Conservation (phyloP, 768 basidiomycete species). For the Boletus rubropictus region DNA sequence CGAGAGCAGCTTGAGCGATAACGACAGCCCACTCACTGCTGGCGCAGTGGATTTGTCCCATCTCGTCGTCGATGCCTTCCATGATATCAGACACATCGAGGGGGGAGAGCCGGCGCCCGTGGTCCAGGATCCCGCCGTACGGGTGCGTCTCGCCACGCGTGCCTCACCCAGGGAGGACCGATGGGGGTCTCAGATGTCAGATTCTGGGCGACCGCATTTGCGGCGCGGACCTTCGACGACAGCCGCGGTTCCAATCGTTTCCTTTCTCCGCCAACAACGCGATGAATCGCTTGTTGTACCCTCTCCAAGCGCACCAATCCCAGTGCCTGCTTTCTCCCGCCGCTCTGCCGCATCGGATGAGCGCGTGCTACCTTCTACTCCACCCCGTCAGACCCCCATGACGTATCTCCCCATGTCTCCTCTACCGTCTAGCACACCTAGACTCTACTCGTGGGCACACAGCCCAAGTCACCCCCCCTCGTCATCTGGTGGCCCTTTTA, state of each 20-base stretch:
- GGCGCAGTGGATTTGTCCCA: slow-evolving; percentile 39
- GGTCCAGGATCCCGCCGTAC: slow-evolving; percentile 13
- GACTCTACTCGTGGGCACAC: slow-evolving; percentile 51
- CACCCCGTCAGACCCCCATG: slow-evolving; percentile 24
- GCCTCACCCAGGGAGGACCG: slow-evolving; percentile 6
- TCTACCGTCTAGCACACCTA: slow-evolving; percentile 50
- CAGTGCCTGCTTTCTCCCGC: slow-evolving; percentile 24
- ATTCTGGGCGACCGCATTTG: not conserved
- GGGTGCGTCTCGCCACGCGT: slow-evolving; percentile 22
- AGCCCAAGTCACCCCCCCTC: slow-evolving; percentile 33
- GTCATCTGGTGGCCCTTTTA: slow-evolving; percentile 42
- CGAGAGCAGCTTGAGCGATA: slow-evolving; percentile 41
- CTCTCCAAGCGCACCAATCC: slow-evolving; percentile 25
- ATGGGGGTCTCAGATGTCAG: slow-evolving; percentile 2
- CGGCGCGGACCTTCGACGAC: slow-evolving; percentile 5
- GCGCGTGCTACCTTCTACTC: slow-evolving; percentile 26
- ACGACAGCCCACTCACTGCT: slow-evolving; percentile 45
- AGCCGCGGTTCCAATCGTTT: not conserved
- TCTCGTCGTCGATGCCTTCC: slow-evolving; percentile 36
- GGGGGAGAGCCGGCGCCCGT: slow-evolving; percentile 3
- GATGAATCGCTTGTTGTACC: slow-evolving; percentile 14
- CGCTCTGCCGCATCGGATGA: slow-evolving; percentile 22
- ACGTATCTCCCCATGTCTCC: slow-evolving; percentile 41
- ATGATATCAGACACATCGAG: slow-evolving; percentile 20
- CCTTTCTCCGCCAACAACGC: slow-evolving; percentile 2